Percentiles rank a stretch among this genome's conserved stretches.
phyloP scores from a whole-genome alignment of 163 green algal genomes.

The Chlamydomonas reinhardtii region DNA sequence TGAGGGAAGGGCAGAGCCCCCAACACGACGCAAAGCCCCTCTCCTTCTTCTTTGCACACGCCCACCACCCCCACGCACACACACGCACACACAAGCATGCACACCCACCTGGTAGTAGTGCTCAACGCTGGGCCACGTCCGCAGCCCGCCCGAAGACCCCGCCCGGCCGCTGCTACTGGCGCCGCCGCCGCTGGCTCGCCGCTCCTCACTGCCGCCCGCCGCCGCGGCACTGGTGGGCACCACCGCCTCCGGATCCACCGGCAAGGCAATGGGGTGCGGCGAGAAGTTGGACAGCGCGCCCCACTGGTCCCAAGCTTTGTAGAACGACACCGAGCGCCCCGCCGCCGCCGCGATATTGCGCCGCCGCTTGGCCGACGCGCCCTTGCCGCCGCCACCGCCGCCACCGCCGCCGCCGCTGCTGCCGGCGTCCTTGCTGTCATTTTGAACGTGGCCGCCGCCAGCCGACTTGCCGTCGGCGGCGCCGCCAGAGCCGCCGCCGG shows the following conservation, averaged over 20 bases:
- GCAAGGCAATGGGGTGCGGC: conserved; percentile 87
- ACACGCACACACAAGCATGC: too few relatives aligned
- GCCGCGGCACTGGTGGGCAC: neutral
- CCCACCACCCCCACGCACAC: too few relatives aligned
- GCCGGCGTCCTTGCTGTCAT: neutral
- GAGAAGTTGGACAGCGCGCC: conserved; percentile 96
- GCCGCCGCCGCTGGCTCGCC: neutral
- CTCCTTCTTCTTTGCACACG: too few relatives aligned
- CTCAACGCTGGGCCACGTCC: conserved; percentile 85
- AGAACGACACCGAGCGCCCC: conserved; percentile 65
- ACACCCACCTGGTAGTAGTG: conserved; percentile 91
- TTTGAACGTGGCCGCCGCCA: too few relatives aligned
- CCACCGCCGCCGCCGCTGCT: neutral
- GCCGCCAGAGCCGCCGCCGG: neutral
- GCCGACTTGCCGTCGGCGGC: neutral
- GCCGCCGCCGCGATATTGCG: conserved; percentile 22
- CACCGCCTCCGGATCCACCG: conserved; percentile 31
- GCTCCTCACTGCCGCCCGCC: neutral
- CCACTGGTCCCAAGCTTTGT: conserved; percentile 91
- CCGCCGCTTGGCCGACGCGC: conserved; percentile 25
- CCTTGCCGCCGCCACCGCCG: too few relatives aligned
- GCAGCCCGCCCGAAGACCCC: neutral
- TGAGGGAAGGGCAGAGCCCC: too few relatives aligned
- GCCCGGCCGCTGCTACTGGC: neutral
- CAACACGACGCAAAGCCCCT: too few relatives aligned